phyloP scores from a whole-genome alignment of 2,329 filamentous ascomycete genomes.

The Aspergillus carbonarius region DNA sequence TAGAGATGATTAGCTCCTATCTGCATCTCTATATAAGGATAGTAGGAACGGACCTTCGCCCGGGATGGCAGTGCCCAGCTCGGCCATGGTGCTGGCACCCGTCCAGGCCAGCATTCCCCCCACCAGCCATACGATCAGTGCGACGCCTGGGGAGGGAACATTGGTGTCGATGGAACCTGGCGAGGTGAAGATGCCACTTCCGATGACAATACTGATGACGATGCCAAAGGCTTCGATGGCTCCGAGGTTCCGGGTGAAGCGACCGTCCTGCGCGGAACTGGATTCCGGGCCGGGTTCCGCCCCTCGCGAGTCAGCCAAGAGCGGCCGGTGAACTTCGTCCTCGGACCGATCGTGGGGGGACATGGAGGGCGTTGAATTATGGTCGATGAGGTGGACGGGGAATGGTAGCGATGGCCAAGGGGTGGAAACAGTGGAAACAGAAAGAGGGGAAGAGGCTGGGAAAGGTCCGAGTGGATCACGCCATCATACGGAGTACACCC shows the following conservation, averaged over 20 bases:
- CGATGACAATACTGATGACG: slow-evolving; percentile 22
- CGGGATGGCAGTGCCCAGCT: slow-evolving; percentile 19
- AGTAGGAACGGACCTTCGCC: slow-evolving; percentile 15
- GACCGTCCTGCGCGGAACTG: background rate
- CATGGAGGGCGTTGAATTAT: background rate
- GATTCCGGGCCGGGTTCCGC: background rate
- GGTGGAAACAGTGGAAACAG: background rate
- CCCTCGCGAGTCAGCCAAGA: background rate
- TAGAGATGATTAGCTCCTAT: background rate
- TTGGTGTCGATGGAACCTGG: slow-evolving; percentile 19
- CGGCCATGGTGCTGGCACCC: slow-evolving; percentile 18
- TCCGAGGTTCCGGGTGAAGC: slow-evolving; percentile 17
- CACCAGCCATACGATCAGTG: slow-evolving; percentile 18
- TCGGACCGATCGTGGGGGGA: background rate
- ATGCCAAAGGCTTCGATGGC: slow-evolving; percentile 19
- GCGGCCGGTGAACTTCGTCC: background rate
- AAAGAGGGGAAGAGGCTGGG: background rate
- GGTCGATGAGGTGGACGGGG: background rate
- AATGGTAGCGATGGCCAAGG: background rate
- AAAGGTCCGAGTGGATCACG: background rate
- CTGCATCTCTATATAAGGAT: too few species aligned
- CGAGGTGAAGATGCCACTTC: slow-evolving; percentile 19
- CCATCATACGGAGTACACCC: too few species aligned
- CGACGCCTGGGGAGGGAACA: slow-evolving; percentile 17
- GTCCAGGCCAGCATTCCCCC: slow-evolving; percentile 19